A percentile compares a stretch with the other conserved stretches of the same genome.
These are phyloP conservation scores for Gomphus bonarii DNA, from an alignment of 1,284 basidiomycete species.

Conservation along the genomic window DNA sequence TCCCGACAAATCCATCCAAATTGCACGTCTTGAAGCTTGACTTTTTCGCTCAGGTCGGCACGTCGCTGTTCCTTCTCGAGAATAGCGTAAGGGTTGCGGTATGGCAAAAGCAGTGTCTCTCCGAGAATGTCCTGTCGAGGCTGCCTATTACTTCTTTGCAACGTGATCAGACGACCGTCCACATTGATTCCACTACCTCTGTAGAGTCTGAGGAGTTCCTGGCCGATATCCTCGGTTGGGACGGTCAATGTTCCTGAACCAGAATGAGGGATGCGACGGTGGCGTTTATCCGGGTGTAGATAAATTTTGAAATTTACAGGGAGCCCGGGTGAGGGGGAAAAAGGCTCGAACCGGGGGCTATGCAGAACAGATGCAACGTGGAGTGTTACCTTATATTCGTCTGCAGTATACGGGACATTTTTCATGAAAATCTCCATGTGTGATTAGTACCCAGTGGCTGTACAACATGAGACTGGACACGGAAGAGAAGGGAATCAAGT, in stretches of 20 bases:
- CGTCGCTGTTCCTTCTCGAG: conserved; percentile 21
- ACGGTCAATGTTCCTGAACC: conserved; percentile 40
- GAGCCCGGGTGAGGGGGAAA: not conserved
- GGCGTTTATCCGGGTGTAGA: conserved; percentile 36
- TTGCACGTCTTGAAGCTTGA: conserved; percentile 34
- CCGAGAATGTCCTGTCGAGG: conserved; percentile 30
- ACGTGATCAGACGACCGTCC: conserved; percentile 25
- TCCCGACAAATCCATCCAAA: conserved; percentile 52
- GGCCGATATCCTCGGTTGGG: conserved; percentile 28
- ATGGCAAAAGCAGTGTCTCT: conserved; percentile 37
- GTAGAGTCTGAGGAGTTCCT: conserved; percentile 33
- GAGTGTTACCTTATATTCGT: not conserved
- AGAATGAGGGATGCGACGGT: conserved; percentile 29
- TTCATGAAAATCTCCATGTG: conserved; percentile 2
- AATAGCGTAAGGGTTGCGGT: conserved; percentile 30
- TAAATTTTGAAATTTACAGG: conserved; percentile 41
- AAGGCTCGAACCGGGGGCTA: not conserved
- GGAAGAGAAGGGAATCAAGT: too few species aligned
- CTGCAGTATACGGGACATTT: not conserved
- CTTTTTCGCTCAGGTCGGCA: not conserved
- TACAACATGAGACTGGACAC: not conserved
- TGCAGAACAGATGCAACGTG: not conserved
- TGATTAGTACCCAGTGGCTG: not conserved
- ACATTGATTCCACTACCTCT: conserved; percentile 20
- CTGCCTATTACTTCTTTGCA: conserved; percentile 27